Percentiles rank a stretch among this genome's conserved stretches.
Conservation (phyloP, 2,329 filamentous ascomycete genomes). For the Tolypocladium tundrense region DNA sequence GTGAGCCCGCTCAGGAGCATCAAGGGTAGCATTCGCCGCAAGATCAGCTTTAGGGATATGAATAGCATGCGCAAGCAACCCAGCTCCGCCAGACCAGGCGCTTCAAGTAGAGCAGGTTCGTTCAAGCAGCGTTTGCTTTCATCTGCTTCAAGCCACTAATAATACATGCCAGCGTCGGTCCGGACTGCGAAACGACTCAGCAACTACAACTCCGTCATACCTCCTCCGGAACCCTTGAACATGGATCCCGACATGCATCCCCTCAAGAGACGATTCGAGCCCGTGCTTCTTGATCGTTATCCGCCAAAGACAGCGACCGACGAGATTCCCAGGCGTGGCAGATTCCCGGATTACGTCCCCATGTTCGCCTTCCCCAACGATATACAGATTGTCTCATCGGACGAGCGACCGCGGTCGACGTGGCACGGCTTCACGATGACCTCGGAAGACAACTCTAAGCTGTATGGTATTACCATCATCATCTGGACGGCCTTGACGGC, state of each 20-base stretch:
- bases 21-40: slow-evolving; percentile 80
- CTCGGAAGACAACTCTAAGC: slow-evolving; percentile 77
- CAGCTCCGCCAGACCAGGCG: slow-evolving; percentile 63
- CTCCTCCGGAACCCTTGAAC: slow-evolving; percentile 81
- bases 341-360: slow-evolving; percentile 92
- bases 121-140: background rate
- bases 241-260: slow-evolving; percentile 91
- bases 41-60: slow-evolving; percentile 91
- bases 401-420: slow-evolving; percentile 86
- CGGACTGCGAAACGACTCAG: slow-evolving; percentile 83
- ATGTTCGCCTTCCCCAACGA: slow-evolving; percentile 99
- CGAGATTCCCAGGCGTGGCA: slow-evolving; percentile 68
- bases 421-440: slow-evolving; percentile 99
- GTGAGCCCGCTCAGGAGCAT: slow-evolving; percentile 49
- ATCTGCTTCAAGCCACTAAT: slow-evolving; percentile 16
- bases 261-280: slow-evolving; percentile 85
- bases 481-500: slow-evolving; percentile 84
- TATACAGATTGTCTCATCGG: slow-evolving; percentile 90
- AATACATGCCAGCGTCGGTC: slow-evolving; percentile 41
- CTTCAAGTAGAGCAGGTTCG: slow-evolving; percentile 30
- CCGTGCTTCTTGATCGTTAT: slow-evolving; percentile 90
- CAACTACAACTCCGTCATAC: slow-evolving; percentile 98
- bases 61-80: slow-evolving; percentile 87
- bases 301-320: slow-evolving; percentile 75
- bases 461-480: slow-evolving; percentile 85